phyloP scores from a whole-genome alignment of 768 basidiomycete genomes.

The Psilocybe subaeruginosa region DNA sequence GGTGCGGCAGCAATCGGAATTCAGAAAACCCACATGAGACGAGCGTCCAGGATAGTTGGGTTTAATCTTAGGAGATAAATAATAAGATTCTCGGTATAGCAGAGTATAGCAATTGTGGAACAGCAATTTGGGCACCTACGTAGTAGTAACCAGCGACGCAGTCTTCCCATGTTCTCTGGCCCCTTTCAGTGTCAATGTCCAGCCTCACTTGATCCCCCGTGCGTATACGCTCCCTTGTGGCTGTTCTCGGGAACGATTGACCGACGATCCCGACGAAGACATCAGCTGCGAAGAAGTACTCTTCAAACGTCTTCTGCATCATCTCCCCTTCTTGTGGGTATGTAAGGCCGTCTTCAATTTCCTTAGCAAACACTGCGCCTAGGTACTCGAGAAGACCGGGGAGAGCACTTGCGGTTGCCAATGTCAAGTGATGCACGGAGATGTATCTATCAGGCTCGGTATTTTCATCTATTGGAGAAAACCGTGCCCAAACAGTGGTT shows the following conservation, averaged over 20 bases:
- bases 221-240: not conserved
- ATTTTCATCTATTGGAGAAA: conserved; percentile 16
- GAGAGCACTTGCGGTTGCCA: conserved; percentile 37
- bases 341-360: conserved; percentile 75
- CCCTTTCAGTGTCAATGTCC: conserved; percentile 45
- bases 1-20: not conserved
- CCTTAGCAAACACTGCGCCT: conserved; percentile 63
- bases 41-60: conserved; percentile 91
- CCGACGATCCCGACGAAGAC: conserved; percentile 68
- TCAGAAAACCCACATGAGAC: conserved; percentile 67
- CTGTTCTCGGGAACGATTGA: conserved; percentile 14
- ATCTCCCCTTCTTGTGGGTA: conserved; percentile 82
- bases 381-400: conserved; percentile 65
- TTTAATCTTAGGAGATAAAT: conserved; percentile 51
- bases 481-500: conserved; percentile 49
- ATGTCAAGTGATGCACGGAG: conserved; percentile 56
- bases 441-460: conserved; percentile 27
- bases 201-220: conserved; percentile 9
- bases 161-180: conserved; percentile 62
- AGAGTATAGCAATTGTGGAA: not conserved
- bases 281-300: conserved; percentile 80
- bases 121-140: conserved; percentile 35
- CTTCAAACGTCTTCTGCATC: conserved; percentile 58
- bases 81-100: conserved; percentile 6
- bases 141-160: conserved; percentile 82